Conservation (phyloP, 1,284 basidiomycete species). For the Rhodotorula sp. region DNA sequence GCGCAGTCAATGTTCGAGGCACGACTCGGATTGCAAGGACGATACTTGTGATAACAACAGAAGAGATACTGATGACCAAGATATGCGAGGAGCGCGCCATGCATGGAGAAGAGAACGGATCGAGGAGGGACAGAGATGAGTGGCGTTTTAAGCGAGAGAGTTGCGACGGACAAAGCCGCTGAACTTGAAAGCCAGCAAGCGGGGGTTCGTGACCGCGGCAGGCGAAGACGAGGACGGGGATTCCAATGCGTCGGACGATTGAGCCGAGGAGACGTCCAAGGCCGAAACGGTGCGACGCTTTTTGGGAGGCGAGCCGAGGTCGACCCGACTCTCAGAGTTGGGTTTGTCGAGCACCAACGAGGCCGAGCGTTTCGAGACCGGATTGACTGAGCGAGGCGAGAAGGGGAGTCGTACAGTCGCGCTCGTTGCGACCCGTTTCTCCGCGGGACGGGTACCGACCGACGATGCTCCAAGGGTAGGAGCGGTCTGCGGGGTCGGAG, state of each 20-base stretch:
- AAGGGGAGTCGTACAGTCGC: slow-evolving; percentile 10
- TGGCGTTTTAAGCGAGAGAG: neutral
- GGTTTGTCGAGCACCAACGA: neutral
- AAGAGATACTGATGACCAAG: neutral
- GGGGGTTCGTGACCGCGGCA: slow-evolving; percentile 28
- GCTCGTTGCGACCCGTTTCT: neutral
- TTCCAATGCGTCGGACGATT: too few species aligned
- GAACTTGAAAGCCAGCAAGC: slow-evolving; percentile 32
- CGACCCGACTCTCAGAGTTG: neutral
- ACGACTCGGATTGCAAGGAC: too few species aligned
- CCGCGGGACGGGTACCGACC: neutral
- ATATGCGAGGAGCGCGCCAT: neutral
- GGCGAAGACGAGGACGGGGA: slow-evolving; percentile 13
- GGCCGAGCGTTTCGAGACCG: neutral
- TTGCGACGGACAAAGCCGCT: slow-evolving; percentile 1
- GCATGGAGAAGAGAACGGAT: neutral
- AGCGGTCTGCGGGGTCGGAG: slow-evolving; percentile 6
- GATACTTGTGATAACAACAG: neutral
- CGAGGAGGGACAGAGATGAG: neutral
- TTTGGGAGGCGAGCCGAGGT: neutral
- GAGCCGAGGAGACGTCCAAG: neutral
- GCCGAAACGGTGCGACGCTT: neutral
- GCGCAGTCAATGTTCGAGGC: neutral
- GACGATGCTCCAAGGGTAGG: slow-evolving; percentile 1
- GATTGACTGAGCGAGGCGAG: slow-evolving; percentile 23